These are phyloP conservation scores for Tephrocybe sp. DNA, from an alignment of 768 basidiomycete species.

Conservation along the genomic window DNA sequence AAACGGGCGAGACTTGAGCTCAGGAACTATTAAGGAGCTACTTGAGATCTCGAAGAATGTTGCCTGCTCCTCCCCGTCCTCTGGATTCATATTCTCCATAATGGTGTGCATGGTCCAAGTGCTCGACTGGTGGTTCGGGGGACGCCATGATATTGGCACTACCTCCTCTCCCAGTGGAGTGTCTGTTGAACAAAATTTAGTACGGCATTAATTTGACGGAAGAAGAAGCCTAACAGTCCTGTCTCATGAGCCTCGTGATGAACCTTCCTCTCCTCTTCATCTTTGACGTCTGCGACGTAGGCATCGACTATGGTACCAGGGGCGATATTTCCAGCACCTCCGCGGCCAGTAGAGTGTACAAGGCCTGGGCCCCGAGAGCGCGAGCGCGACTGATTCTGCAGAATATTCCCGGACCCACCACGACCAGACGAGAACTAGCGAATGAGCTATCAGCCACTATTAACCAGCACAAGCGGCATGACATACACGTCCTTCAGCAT, in stretches of 20 bases:
- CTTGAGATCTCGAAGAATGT: slow-evolving; percentile 31
- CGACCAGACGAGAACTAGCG: slow-evolving; percentile 57
- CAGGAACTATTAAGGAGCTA: too few relatives aligned
- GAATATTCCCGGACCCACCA: slow-evolving; percentile 65
- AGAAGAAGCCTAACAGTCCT: background rate
- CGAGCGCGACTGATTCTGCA: slow-evolving; percentile 34
- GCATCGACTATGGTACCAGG: background rate
- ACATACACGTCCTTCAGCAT: slow-evolving; percentile 34
- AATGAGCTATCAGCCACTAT: background rate
- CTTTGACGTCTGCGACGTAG: background rate
- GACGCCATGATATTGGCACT: slow-evolving; percentile 50
- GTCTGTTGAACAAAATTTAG: slow-evolving; percentile 33
- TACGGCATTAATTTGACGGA: background rate
- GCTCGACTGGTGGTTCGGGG: slow-evolving; percentile 37
- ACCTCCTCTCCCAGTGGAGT: slow-evolving; percentile 73
- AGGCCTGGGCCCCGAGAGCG: slow-evolving; percentile 41
- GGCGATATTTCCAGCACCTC: slow-evolving; percentile 59
- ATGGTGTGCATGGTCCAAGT: slow-evolving; percentile 15
- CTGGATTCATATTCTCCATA: slow-evolving; percentile 33
- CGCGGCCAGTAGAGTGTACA: slow-evolving; percentile 55
- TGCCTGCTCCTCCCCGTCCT: slow-evolving; percentile 64
- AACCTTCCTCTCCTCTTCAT: slow-evolving; percentile 1
- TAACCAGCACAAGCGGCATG: background rate
- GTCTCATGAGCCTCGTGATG: background rate
- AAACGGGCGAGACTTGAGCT: too few relatives aligned